phyloP scores from a whole-genome alignment of 495 filamentous ascomycete genomes.

The Hyaloscypha variabilis region DNA sequence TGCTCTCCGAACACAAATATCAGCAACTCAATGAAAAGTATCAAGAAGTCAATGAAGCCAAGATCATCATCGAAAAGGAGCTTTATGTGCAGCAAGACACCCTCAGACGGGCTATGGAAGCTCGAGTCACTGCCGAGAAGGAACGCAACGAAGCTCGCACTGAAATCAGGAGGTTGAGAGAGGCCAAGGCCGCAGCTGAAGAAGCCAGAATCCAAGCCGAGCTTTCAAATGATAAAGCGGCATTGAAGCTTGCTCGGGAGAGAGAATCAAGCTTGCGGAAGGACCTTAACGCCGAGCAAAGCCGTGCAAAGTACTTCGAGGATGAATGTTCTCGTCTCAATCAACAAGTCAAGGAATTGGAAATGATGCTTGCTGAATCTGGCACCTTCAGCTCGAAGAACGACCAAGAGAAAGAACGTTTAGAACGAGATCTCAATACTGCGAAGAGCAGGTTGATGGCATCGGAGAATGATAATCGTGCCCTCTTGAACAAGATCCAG shows the following conservation, averaged over 20 bases:
- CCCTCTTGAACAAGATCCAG: constrained; percentile 92
- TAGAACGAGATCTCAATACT: constrained; percentile 90
- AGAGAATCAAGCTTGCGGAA: constrained; percentile 74
- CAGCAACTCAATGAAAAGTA: constrained; percentile 81
- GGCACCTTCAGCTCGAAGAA: constrained; percentile 83
- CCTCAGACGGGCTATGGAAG: constrained; percentile 84
- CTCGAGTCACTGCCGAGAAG: constrained; percentile 73
- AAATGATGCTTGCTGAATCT: constrained; percentile 82
- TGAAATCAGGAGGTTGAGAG: constrained; percentile 80
- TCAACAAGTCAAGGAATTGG: constrained; percentile 76
- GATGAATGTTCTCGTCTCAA: constrained; percentile 74
- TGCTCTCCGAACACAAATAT: constrained; percentile 89
- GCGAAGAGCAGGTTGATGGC: constrained; percentile 88
- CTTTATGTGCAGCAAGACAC: constrained; percentile 98
- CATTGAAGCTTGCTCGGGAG: constrained; percentile 78
- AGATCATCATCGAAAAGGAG: constrained; percentile 97
- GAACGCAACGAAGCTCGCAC: constrained; percentile 87
- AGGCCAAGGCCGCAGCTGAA: constrained; percentile 81
- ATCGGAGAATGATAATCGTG: constrained; percentile 97
- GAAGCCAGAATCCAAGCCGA: constrained; percentile 84
- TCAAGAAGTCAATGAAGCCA: constrained; percentile 86
- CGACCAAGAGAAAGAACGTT: constrained; percentile 90
- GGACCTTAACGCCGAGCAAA: constrained; percentile 75
- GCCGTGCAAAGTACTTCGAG: constrained; percentile 72
- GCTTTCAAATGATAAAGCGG: constrained; percentile 74